phyloP scores from a whole-genome alignment of 2,329 filamentous ascomycete genomes.

The Ceratocystis smalleyi region DNA sequence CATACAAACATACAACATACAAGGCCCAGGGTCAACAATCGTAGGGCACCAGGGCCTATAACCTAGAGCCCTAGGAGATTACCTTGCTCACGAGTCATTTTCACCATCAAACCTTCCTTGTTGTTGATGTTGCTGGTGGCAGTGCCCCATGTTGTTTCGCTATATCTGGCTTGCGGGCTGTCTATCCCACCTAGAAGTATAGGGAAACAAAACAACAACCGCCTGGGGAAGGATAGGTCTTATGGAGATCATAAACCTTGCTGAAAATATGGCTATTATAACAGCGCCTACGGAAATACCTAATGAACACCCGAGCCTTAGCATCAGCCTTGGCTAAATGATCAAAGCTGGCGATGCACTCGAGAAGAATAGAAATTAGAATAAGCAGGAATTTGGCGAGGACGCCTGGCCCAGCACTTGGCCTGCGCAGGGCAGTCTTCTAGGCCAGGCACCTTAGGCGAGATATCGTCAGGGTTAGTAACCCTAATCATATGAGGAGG shows the following conservation, averaged over 20 bases:
- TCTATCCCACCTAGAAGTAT: neutral
- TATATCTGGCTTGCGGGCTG: neutral
- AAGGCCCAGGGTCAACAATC: no score
- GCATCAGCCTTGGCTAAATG: neutral
- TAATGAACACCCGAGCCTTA: neutral
- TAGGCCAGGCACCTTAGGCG: neutral
- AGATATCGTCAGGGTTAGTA: no score
- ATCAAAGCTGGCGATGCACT: neutral
- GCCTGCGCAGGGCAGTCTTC: neutral
- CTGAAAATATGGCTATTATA: neutral
- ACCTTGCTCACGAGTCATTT: neutral
- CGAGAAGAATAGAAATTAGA: neutral
- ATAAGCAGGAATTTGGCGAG: neutral
- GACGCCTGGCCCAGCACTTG: neutral
- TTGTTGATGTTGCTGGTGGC: neutral
- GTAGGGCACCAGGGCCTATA: no score
- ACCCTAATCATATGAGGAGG: no score
- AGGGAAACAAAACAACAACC: slow-evolving; percentile 1
- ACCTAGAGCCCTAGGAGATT: neutral
- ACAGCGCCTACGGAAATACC: neutral
- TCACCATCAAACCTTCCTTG: neutral
- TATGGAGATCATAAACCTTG: neutral
- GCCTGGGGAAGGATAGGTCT: no score
- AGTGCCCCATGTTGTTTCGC: neutral
- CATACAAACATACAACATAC: no score